A percentile compares a stretch with the other conserved stretches of the same genome.
Conservation (phyloP, 495 filamentous ascomycete species). For the Neurospora sp. region DNA sequence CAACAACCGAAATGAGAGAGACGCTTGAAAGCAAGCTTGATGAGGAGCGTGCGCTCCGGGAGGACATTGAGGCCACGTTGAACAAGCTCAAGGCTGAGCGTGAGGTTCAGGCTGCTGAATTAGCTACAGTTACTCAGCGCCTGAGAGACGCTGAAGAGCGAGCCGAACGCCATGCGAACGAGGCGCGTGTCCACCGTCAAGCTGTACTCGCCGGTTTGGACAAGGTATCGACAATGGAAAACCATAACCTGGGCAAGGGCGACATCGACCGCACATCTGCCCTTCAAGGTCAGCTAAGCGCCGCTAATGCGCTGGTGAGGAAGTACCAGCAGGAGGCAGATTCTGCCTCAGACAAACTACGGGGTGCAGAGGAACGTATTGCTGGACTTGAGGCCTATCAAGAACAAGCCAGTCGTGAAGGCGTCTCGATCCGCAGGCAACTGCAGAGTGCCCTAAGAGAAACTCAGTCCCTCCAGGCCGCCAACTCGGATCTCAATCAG, state of each 20-base stretch:
- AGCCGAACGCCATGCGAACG: constrained; percentile 75
- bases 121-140: constrained; percentile 63
- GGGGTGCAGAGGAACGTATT: constrained; percentile 89
- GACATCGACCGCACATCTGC: constrained; percentile 67
- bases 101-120: constrained; percentile 70
- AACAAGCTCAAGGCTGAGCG: constrained; percentile 73
- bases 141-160: constrained; percentile 83
- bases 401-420: constrained; percentile 89
- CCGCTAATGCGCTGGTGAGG: constrained; percentile 68
- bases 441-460: constrained; percentile 77
- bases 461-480: constrained; percentile 60
- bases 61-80: constrained; percentile 70
- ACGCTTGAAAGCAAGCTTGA: constrained; percentile 74
- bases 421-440: constrained; percentile 77
- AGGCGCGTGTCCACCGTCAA: constrained; percentile 76
- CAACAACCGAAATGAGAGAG: constrained; percentile 62
- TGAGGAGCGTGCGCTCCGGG: constrained; percentile 69
- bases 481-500: constrained; percentile 68
- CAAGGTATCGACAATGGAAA: constrained; percentile 48
- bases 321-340: constrained; percentile 90
- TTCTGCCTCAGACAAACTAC: constrained; percentile 73
- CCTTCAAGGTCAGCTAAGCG: constrained; percentile 68
- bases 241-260: constrained; percentile 39
- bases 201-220: constrained; percentile 78
- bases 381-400: constrained; percentile 94